A percentile compares a stretch with the other conserved stretches of the same genome.
phyloP scores from a whole-genome alignment of 176 grass and related monocot species.

The Avena atlantica region DNA sequence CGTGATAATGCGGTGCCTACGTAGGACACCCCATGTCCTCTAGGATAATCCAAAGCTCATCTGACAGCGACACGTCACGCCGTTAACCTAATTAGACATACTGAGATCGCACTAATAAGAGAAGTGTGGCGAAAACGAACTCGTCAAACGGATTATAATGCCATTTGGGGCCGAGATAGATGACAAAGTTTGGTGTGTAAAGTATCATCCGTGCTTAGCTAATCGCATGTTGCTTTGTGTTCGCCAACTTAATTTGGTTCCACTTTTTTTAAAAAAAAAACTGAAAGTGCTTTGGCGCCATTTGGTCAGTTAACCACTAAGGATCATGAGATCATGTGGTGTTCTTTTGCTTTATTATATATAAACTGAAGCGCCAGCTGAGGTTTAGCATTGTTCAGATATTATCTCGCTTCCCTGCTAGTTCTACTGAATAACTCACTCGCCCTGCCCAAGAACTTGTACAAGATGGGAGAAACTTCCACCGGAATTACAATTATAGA shows the following conservation, averaged over 20 bases:
- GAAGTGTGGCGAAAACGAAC: neutral
- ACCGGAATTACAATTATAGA: too few relatives aligned
- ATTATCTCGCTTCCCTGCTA: neutral
- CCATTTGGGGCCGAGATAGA: neutral
- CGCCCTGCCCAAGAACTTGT: neutral
- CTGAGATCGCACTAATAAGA: neutral
- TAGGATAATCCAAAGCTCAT: neutral
- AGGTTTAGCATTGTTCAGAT: conserved; percentile 14
- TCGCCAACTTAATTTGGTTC: neutral
- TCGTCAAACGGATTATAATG: neutral
- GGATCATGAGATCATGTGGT: conserved; percentile 27
- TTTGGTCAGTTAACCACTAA: conserved; percentile 1
- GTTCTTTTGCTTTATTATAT: neutral
- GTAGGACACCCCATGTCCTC: neutral
- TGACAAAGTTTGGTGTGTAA: conserved; percentile 22
- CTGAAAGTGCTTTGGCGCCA: neutral
- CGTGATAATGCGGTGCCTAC: neutral
- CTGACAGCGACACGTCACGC: conserved; percentile 36
- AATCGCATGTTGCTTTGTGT: neutral
- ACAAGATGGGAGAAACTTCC: neutral
- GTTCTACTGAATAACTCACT: neutral
- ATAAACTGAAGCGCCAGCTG: neutral
- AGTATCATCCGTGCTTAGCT: conserved; percentile 32
- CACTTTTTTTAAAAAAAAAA: neutral
- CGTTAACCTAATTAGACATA: conserved; percentile 13